Evolutionary conservation across 2,329 filamentous ascomycete species (phyloP).

Genomic region (Ophiostoma quercus): DNA sequence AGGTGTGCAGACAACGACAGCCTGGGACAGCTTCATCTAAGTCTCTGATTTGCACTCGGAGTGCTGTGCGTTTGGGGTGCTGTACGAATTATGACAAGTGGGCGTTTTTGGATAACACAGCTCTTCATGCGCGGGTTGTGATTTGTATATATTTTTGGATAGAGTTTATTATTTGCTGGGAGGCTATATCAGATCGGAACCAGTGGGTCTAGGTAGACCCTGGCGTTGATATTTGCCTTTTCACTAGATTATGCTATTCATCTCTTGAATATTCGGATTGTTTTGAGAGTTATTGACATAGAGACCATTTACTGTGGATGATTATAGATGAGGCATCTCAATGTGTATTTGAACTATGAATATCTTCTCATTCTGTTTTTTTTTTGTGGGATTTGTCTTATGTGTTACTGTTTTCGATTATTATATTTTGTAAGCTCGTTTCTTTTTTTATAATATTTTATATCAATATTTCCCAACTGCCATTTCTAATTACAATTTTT

Average conservation of each 20-base stretch:
- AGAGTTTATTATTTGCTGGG: not conserved
- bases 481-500: too few relatives aligned
- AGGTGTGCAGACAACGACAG: constrained; percentile 27
- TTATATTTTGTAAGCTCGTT: too few relatives aligned
- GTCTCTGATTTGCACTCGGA: constrained; percentile 19
- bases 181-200: not conserved
- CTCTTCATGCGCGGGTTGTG: not conserved
- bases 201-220: not conserved
- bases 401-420: too few relatives aligned
- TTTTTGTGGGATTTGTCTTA: too few relatives aligned
- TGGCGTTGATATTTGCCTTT: not conserved
- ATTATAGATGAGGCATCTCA: too few relatives aligned
- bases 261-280: not conserved
- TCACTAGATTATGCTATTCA: not conserved
- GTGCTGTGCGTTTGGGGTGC: too few relatives aligned
- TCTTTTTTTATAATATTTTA: too few relatives aligned
- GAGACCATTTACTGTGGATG: too few relatives aligned
- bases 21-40: constrained; percentile 29
- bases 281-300: too few relatives aligned
- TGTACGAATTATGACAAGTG: not conserved
- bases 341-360: too few relatives aligned
- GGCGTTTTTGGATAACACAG: not conserved
- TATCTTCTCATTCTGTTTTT: too few relatives aligned
- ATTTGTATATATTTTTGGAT: not conserved
- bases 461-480: too few relatives aligned